Base-by-base conservation (phyloP, 2,329 filamentous ascomycete genomes). In the Aaosphaeria arxii region DNA sequence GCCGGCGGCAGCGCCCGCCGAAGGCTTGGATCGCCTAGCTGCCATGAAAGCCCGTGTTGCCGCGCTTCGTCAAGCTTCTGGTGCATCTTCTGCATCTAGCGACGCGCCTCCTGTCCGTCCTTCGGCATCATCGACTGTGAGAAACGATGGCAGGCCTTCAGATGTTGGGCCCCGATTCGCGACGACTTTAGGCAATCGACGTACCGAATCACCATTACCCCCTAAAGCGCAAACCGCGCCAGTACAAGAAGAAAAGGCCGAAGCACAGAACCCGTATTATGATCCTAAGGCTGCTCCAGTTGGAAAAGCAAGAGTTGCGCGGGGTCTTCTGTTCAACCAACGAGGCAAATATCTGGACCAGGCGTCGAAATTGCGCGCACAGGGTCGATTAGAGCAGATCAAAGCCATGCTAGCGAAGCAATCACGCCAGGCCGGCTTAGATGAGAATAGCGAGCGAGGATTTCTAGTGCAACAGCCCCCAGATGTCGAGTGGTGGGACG, bases 331-430 rank as follows among this genome's bases (percentile, higher is more conserved):
- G 9, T 97, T 99, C 77, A 96, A 96, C 61, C 86, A 91, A 59
- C 95, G 95, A 70, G 94, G 94, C 45, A 97, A 97, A 79, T 97
- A 96, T 64, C 96, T 97, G 51, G 87, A 91, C 55, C 92, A 97
- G 72, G 94, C 89, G 6, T 92, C 89, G 67, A 91, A 91, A 48
- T 75, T 96, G 45, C 86, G 94, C 53, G 83, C 90, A 51, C 91
- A 96, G 72, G 90, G 87, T 39, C 87, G 88, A 44, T 77, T 99
- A 30, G 95, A 99, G 75, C 87, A 87, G 53, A 92, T 99, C 85
- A 97, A 97, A 73, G 91, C 87, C 75, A 83, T 88, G 47, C 95
- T 99, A 57, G 92, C 92, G 1, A 88, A 87, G 57, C 86, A 90
- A 59, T 88, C 91, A 7, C 83, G 91, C 50, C 92, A 91, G 67